A percentile compares a stretch with the other conserved stretches of the same genome.
Conservation (phyloP, 371 early-diverging fungal species). For the Rhizopus stolonifer region DNA sequence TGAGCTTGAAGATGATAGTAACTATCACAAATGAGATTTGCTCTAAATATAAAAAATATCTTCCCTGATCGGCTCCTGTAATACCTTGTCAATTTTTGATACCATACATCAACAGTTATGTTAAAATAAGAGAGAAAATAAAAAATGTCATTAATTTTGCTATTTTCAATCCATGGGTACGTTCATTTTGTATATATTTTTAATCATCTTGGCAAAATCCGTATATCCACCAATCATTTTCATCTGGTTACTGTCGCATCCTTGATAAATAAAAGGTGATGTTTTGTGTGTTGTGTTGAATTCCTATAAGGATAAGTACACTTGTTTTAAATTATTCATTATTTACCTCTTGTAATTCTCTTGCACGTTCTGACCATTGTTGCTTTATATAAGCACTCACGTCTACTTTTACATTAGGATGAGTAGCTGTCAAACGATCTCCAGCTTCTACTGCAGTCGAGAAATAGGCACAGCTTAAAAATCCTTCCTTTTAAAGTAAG, state of each 20-base stretch:
- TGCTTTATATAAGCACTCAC: conserved; percentile 44
- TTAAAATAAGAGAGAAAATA: not conserved
- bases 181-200: conserved; percentile 26
- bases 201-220: conserved; percentile 46
- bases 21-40: too few relatives aligned
- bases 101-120: too few relatives aligned
- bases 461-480: conserved; percentile 46
- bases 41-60: too few relatives aligned
- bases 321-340: too few relatives aligned
- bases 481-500: conserved; percentile 43
- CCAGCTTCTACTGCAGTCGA: conserved; percentile 43
- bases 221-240: conserved; percentile 48
- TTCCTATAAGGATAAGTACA: conserved; percentile 32
- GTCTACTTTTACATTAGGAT: conserved; percentile 43
- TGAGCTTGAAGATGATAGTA: too few relatives aligned
- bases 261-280: conserved; percentile 59
- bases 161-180: conserved; percentile 20
- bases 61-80: too few relatives aligned
- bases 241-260: conserved; percentile 37
- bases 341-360: conserved; percentile 49
- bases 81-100: too few relatives aligned
- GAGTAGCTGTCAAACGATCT: conserved; percentile 32
- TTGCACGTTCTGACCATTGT: conserved; percentile 44
- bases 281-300: conserved; percentile 41
- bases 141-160: too few relatives aligned